A percentile compares a stretch with the other conserved stretches of the same genome.
Evolutionary conservation across 2,329 filamentous ascomycete genomes (phyloP).

Genomic region (Penicillium crustosum): DNA sequence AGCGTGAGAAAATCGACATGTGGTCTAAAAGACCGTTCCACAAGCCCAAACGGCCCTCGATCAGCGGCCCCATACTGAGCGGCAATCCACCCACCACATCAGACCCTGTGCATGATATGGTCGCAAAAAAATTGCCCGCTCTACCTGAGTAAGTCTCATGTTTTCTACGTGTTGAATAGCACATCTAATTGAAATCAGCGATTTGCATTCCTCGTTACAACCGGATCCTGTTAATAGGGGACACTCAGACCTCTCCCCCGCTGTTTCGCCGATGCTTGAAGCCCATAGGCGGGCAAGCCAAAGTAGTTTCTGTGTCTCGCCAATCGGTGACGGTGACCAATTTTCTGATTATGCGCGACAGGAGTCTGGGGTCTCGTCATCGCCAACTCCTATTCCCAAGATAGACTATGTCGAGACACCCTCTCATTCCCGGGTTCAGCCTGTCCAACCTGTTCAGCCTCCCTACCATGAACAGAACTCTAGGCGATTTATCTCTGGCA

Average conservation of each 20-base stretch:
- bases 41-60: constrained; percentile 47
- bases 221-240: constrained; percentile 2
- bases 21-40: constrained; percentile 53
- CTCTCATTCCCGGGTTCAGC: constrained; percentile 1
- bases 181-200: constrained; percentile 10
- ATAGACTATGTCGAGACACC: background rate
- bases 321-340: constrained; percentile 16
- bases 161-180: background rate
- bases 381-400: constrained; percentile 8
- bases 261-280: constrained; percentile 13
- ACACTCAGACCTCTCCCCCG: constrained; percentile 19
- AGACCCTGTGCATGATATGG: constrained; percentile 30
- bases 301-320: constrained; percentile 25
- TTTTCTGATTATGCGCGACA: constrained; percentile 6
- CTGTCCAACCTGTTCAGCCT: background rate
- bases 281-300: constrained; percentile 13
- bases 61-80: constrained; percentile 48
- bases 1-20: constrained; percentile 42
- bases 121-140: constrained; percentile 31
- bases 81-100: constrained; percentile 43
- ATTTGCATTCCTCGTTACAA: constrained; percentile 11
- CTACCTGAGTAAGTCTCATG: constrained; percentile 24
- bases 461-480: constrained; percentile 5
- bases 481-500: constrained; percentile 16
- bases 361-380: constrained; percentile 4